Evolutionary conservation across 345 rosid species (phyloP).

Genomic region (rapeseed (Brassica napus)): DNA sequence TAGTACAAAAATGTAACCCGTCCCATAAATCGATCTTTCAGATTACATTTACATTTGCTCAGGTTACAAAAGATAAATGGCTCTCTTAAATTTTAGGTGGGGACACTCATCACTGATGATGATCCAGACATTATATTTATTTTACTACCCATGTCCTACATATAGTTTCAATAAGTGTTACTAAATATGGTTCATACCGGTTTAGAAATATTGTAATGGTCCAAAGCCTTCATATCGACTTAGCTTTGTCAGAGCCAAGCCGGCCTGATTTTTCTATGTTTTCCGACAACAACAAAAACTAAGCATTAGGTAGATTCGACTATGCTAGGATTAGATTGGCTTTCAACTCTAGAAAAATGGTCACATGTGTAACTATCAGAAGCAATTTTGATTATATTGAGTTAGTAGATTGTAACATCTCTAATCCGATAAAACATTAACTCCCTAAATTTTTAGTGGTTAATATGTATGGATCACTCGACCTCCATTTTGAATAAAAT

Average conservation of each 20-base stretch:
- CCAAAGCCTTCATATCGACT: conserved; percentile 12
- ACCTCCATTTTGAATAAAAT: too few relatives aligned
- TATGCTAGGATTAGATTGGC: background rate
- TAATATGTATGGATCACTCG: too few relatives aligned
- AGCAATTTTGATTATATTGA: background rate
- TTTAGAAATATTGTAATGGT: background rate
- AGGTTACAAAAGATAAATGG: conserved; percentile 27
- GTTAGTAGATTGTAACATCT: background rate
- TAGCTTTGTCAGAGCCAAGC: background rate
- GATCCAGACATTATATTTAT: conserved; percentile 19
- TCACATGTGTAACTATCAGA: background rate
- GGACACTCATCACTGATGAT: conserved; percentile 20
- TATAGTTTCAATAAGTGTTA: conserved; percentile 9
- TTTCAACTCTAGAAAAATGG: background rate
- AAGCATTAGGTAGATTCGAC: too few relatives aligned
- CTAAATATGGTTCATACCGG: conserved; percentile 16
- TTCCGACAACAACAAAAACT: too few relatives aligned
- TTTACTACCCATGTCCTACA: conserved; percentile 8
- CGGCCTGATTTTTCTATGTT: too few relatives aligned
- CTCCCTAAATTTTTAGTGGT: too few relatives aligned
- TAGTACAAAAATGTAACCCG: conserved; percentile 29
- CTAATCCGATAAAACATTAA: background rate
- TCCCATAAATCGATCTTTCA: conserved; percentile 27
- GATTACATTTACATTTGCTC: conserved; percentile 29
- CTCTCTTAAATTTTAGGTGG: conserved; percentile 19